phyloP scores from a whole-genome alignment of 164 flowering plant species.

The Aristolochia californica region DNA sequence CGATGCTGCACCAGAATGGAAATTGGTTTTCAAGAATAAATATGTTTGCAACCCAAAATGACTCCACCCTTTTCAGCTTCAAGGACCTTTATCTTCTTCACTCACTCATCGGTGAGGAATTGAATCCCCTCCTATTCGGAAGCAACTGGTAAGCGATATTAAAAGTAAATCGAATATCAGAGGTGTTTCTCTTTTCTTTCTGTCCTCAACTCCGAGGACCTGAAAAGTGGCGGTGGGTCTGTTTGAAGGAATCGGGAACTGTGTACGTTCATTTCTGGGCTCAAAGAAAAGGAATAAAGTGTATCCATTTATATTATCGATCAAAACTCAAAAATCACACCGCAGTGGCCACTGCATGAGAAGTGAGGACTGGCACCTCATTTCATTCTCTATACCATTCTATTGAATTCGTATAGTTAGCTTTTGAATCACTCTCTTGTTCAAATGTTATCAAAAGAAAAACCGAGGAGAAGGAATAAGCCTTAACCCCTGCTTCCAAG shows the following conservation, averaged over 20 bases:
- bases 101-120: no score
- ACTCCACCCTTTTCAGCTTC: neutral
- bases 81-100: neutral
- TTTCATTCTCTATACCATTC: no score
- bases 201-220: slow-evolving; percentile 27
- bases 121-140: no score
- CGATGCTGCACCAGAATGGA: no score
- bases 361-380: slow-evolving; percentile 7
- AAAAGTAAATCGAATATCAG: no score
- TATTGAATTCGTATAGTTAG: slow-evolving; percentile 28
- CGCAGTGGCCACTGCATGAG: no score
- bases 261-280: slow-evolving; percentile 51
- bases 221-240: slow-evolving; percentile 43
- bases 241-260: slow-evolving; percentile 63
- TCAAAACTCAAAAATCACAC: slow-evolving; percentile 1
- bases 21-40: neutral
- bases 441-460: no score
- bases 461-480: neutral
- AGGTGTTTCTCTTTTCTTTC: slow-evolving; percentile 1
- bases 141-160: neutral
- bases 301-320: slow-evolving; percentile 8
- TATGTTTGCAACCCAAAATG: neutral
- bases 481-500: neutral
- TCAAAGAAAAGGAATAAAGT: slow-evolving; percentile 54
- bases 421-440: slow-evolving; percentile 26